Base-by-base conservation (phyloP, 192 early-diverging fungal species). In the Obelidium mucronatum region DNA sequence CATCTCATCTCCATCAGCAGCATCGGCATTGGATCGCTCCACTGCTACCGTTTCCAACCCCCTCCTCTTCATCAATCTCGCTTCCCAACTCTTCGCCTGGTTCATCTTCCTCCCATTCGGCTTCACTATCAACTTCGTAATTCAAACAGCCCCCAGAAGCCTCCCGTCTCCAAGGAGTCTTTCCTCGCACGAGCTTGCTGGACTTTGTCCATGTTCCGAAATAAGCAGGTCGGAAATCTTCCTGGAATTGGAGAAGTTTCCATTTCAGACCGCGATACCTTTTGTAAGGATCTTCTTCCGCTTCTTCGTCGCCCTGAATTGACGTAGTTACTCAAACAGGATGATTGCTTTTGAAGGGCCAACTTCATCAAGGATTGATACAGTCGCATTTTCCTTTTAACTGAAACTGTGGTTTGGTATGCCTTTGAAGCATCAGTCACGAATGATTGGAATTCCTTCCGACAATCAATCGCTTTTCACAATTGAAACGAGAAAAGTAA, bases 121-220 rank as follows among this genome's bases (percentile, higher is more conserved):
- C 91, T 56, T 95, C 94, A 74, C 93, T 94, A 74, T 97, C 96
- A 71, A 92, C 82, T 3, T 93, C 93, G 68, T 97, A 97, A 67
- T 97, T 92, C 11, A 97, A 51, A 36, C 85, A 36, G 1, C 53
- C 56, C 31, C 33, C 33, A 24, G 52, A 72, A 6, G 80, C 81
- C 70, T 95, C 96, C 55, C 76, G 81, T 34, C 76, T 81, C 80
- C 94, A 90, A 22, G 93, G 92, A 1, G 82, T 78, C 24, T 89
- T 84, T 15, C 87, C 89, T 6, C 76, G 79, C 40, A 95, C 78
- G 2, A 33, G 63, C 54, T 81, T 82, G 61, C 90, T 89, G 31
- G 33, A 42, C 70, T 90, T 93, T 13, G 87, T 89, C 90, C 93
- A 95, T 1, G 94, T 94, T 83, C 92, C 92, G 85, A 90, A 95